Base-by-base conservation (phyloP, 2,329 filamentous ascomycete species). In the Diaporthe sp. region DNA sequence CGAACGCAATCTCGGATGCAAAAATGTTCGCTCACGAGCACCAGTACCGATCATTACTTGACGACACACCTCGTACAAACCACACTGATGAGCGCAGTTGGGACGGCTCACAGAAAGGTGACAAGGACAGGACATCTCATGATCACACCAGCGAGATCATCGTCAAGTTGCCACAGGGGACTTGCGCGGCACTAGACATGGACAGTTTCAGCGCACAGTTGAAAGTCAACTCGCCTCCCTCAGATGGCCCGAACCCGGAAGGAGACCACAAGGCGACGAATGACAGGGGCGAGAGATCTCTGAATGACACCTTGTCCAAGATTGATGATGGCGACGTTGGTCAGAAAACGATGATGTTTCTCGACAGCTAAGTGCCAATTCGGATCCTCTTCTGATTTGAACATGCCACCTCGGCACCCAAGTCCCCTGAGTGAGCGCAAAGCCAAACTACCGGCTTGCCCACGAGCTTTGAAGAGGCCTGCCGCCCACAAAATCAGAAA, bases 151-250 rank as follows among this genome's bases (percentile, higher is more conserved):
- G 34, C 34, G 28, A 55, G 17, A 70, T 70, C 46, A 49, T 70
- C 15, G 49, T 70, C 49, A 55, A 55, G 34, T 15, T 70, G 8
- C 65, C 65, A 28, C 22, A 70, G 3, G 49, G 65, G 8, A 12
- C 3, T 10, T 1, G 34, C 5, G n/a, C 34, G 31, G 49, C 25
- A 42, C 37, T 70, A n/a, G 12, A 28, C 10, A 42, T 70, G 46
- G 49, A 49, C 65, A 55, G 9, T 34, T 70, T 31, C 49, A 39
- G 49, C 15, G 22, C 65, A 55, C 49, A 70, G 12, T 37, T 70
- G 49, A 55, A 28, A 10, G 46, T 70, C n/a, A 4, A 42, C n/a
- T 51, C 46, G 34, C 13, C 49, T 55, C 15, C n/a, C 7, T 25
- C 49, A 22, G n/a, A 39, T 28, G 5, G 4, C 5, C 9, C 13